A percentile compares a stretch with the other conserved stretches of the same genome.
Evolutionary conservation across 1,139 yeast genomes (phyloP).

Genomic region (Kodamaea sp.): DNA sequence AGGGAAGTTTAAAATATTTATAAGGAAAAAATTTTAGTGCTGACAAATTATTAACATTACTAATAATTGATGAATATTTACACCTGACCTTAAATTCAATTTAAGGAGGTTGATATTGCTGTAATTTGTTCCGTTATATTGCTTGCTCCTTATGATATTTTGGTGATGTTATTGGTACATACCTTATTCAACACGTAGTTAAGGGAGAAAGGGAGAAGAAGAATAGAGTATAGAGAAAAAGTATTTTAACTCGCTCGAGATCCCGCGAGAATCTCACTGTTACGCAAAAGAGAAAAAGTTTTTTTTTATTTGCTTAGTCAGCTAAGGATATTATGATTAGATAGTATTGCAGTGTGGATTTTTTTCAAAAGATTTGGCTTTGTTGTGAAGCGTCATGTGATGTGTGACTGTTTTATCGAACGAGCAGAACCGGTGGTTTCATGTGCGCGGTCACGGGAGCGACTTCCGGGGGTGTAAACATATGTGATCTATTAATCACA

Average conservation of each 20-base stretch:
- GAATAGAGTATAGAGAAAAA: slow-evolving; percentile 6
- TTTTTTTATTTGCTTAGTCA: not conserved
- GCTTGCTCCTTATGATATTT: not conserved
- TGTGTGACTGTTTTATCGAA: slow-evolving; percentile 8
- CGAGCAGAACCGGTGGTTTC: too few relatives aligned
- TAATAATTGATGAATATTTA: not conserved
- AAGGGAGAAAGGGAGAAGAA: slow-evolving; percentile 6
- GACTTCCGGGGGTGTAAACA: too few relatives aligned
- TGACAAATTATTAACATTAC: slow-evolving; percentile 8
- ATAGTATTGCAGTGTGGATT: not conserved
- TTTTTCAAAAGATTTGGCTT: not conserved
- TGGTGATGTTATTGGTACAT: slow-evolving; percentile 11
- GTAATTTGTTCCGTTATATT: not conserved
- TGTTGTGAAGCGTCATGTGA: slow-evolving; percentile 2
- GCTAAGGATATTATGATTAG: not conserved
- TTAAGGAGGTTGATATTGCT: not conserved
- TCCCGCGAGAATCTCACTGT: not conserved
- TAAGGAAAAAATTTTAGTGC: slow-evolving; percentile 8
- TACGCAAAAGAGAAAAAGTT: slow-evolving; percentile 1
- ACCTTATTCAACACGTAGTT: slow-evolving; percentile 22
- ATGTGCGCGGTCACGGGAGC: too few relatives aligned
- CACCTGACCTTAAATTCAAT: not conserved
- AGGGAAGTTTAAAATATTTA: slow-evolving; percentile 5
- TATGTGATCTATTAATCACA: too few relatives aligned
- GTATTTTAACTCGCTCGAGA: slow-evolving; percentile 7